phyloP scores from a whole-genome alignment of 2,329 filamentous ascomycete species.

The Fusarium robinianum region DNA sequence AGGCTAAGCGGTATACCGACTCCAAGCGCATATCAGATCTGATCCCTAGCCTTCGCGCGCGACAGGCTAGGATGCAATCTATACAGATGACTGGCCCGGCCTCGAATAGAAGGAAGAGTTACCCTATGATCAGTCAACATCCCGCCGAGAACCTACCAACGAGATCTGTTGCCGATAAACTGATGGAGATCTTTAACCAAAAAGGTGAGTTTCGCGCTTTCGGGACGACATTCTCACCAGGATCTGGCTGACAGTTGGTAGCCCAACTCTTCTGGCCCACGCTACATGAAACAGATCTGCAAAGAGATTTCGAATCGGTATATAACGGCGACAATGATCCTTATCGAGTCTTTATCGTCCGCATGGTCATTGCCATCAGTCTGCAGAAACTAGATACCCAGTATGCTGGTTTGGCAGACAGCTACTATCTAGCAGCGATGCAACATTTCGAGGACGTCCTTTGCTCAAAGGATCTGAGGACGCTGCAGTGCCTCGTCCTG shows the following conservation, averaged over 20 bases:
- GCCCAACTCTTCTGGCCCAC: slow-evolving; percentile 88
- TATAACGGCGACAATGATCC: slow-evolving; percentile 76
- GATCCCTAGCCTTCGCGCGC: slow-evolving; percentile 73
- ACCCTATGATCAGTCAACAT: slow-evolving; percentile 85
- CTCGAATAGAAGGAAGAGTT: slow-evolving; percentile 77
- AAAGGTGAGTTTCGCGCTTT: slow-evolving; percentile 63
- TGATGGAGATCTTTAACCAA: slow-evolving; percentile 84
- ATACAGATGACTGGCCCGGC: slow-evolving; percentile 54
- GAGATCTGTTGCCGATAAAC: slow-evolving; percentile 71
- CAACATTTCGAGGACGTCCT: slow-evolving; percentile 81
- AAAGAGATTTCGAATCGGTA: slow-evolving; percentile 76
- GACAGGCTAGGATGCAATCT: slow-evolving; percentile 60
- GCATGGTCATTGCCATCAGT: slow-evolving; percentile 93
- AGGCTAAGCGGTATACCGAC: slow-evolving; percentile 91
- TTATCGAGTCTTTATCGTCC: slow-evolving; percentile 84
- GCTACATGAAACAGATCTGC: slow-evolving; percentile 81
- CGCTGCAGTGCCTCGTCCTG: slow-evolving; percentile 84
- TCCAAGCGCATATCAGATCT: slow-evolving; percentile 91
- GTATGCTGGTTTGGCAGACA: slow-evolving; percentile 92
- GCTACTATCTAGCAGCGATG: slow-evolving; percentile 91
- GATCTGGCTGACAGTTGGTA: slow-evolving; percentile 42
- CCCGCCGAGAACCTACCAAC: slow-evolving; percentile 78
- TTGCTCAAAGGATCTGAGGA: slow-evolving; percentile 85
- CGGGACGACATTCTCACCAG: not conserved
- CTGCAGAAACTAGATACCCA: slow-evolving; percentile 88